phyloP scores from a whole-genome alignment of 768 basidiomycete genomes.

The Termitomyces titanicus region DNA sequence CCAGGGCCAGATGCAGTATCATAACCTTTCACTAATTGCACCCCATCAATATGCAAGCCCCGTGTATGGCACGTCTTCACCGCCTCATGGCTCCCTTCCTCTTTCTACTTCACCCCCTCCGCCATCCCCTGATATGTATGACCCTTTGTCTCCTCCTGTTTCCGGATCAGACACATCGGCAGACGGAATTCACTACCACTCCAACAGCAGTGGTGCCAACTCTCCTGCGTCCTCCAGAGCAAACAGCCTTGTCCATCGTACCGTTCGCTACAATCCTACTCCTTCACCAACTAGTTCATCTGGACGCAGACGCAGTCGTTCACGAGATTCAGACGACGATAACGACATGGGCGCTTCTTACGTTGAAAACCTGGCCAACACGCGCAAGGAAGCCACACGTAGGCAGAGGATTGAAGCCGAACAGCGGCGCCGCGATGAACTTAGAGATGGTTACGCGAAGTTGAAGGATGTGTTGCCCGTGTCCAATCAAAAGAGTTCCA shows the following conservation, averaged over 20 bases:
- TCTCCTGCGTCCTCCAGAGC: conserved; percentile 78
- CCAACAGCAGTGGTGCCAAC: conserved; percentile 73
- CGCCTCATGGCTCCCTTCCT: conserved; percentile 69
- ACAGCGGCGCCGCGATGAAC: conserved; percentile 83
- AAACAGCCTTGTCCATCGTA: conserved; percentile 73
- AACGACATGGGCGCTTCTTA: conserved; percentile 65
- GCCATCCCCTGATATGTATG: conserved; percentile 76
- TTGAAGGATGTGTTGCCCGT: conserved; percentile 85
- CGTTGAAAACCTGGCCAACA: conserved; percentile 70
- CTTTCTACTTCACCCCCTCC: conserved; percentile 71
- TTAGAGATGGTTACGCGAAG: conserved; percentile 85
- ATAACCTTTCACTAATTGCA: conserved; percentile 65
- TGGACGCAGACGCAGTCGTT: conserved; percentile 62
- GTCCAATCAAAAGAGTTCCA: conserved; percentile 89
- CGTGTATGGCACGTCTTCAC: conserved; percentile 51
- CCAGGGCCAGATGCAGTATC: conserved; percentile 39
- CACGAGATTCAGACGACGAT: conserved; percentile 78
- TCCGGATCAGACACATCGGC: conserved; percentile 89
- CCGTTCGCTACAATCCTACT: conserved; percentile 74
- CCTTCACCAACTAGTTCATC: conserved; percentile 79
- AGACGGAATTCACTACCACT: conserved; percentile 77
- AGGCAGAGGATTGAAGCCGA: conserved; percentile 88
- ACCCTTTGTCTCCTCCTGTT: conserved; percentile 80
- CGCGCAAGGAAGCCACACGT: conserved; percentile 80
- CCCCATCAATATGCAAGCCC: conserved; percentile 60